phyloP scores from a whole-genome alignment of 2,329 filamentous ascomycete genomes.

The Fusarium ramigenum region DNA sequence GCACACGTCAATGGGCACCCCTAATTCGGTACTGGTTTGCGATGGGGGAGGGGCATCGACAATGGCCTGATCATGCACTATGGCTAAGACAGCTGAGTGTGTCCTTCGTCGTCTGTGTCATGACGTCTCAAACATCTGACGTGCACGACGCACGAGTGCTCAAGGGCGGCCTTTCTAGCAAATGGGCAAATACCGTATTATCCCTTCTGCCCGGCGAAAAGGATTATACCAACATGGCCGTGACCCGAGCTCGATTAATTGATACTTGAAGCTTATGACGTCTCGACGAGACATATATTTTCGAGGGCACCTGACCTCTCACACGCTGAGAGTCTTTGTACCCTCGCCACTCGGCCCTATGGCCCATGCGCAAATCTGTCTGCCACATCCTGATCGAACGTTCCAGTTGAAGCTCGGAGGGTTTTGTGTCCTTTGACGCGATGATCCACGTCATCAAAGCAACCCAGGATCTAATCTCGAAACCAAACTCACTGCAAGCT shows the following conservation, averaged over 20 bases:
- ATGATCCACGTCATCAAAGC: not conserved
- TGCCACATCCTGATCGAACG: not conserved
- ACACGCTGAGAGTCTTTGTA: not conserved
- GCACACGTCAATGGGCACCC: not conserved
- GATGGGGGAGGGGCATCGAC: not conserved
- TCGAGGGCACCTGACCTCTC: no score
- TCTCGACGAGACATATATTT: no score
- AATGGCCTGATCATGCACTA: not conserved
- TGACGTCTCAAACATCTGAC: no score
- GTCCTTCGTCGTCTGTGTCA: no score
- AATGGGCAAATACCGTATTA: not conserved
- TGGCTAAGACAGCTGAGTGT: not conserved
- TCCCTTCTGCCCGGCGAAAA: no score
- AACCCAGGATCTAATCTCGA: not conserved
- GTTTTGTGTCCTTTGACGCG: not conserved
- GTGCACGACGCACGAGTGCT: fast-evolving
- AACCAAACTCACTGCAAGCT: no score
- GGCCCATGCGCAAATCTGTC: not conserved
- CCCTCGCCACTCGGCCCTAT: not conserved
- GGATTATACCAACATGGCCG: fast-evolving
- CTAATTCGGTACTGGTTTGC: not conserved
- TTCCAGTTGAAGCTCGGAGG: not conserved
- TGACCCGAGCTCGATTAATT: not conserved
- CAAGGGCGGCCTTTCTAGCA: fast-evolving
- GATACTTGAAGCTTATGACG: no score